A percentile compares a stretch with the other conserved stretches of the same genome.
Evolutionary conservation across 2,329 filamentous ascomycete species (phyloP).

Genomic region (Alternaria atra): DNA sequence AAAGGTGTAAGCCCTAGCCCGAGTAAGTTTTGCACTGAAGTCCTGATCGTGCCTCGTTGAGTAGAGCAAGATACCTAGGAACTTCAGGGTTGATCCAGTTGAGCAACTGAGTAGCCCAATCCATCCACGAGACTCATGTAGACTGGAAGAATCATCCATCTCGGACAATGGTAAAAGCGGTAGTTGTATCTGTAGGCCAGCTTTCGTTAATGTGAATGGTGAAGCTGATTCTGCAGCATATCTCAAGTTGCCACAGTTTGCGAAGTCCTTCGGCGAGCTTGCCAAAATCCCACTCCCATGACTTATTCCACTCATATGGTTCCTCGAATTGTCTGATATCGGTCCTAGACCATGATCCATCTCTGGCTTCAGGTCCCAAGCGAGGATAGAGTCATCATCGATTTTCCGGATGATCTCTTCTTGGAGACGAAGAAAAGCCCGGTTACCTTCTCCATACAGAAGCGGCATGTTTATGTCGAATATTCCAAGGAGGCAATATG

Average conservation of each 20-base stretch:
- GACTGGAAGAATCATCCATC: neutral
- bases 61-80: neutral
- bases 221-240: neutral
- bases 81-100: neutral
- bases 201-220: neutral
- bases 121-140: neutral
- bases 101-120: conserved; percentile 5
- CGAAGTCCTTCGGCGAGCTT: neutral
- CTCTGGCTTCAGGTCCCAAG: conserved; percentile 6
- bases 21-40: too few species aligned
- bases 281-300: neutral
- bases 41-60: too few species aligned
- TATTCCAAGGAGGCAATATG: conserved; percentile 45
- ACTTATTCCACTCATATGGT: fast-evolving
- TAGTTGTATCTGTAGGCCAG: neutral
- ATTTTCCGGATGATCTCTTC: conserved; percentile 31
- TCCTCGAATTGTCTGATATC: neutral
- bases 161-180: neutral
- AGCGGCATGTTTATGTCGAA: conserved; percentile 43
- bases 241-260: neutral
- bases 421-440: conserved; percentile 32
- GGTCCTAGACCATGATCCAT: too few species aligned
- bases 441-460: conserved; percentile 42
- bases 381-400: conserved; percentile 26
- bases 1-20: neutral